These are phyloP conservation scores for Dothideomycetes sp. DNA, from an alignment of 2,329 filamentous ascomycete species.

Conservation along the genomic window DNA sequence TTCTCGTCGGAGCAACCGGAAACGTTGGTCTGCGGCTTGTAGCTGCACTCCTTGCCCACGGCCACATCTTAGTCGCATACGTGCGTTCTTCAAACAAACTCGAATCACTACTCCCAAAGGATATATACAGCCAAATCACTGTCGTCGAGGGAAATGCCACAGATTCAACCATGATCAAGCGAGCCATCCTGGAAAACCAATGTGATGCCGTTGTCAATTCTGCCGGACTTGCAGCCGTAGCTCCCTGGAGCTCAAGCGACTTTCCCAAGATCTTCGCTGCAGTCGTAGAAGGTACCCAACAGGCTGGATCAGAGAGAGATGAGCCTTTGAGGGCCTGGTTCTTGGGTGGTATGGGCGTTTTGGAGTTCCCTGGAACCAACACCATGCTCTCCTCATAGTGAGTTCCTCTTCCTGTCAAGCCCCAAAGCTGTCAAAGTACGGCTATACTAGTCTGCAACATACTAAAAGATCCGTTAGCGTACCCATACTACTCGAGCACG, in stretches of 20 bases:
- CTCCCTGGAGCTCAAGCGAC: slow-evolving; percentile 30
- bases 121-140: slow-evolving; percentile 24
- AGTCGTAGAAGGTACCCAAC: slow-evolving; percentile 26
- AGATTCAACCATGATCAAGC: slow-evolving; percentile 27
- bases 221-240: slow-evolving; percentile 31
- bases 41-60: slow-evolving; percentile 28
- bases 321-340: slow-evolving; percentile 33
- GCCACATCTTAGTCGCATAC: slow-evolving; percentile 31
- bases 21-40: slow-evolving; percentile 32
- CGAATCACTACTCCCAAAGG: slow-evolving; percentile 26
- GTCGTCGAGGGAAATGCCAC: slow-evolving; percentile 33
- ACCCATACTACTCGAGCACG: slow-evolving; percentile 30
- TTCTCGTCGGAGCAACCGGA: slow-evolving; percentile 33
- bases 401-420: slow-evolving; percentile 16
- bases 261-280: slow-evolving; percentile 31
- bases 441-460: slow-evolving; percentile 4
- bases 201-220: slow-evolving; percentile 35
- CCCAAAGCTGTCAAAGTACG: too few relatives aligned
- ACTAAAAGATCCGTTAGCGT: slow-evolving; percentile 22
- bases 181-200: slow-evolving; percentile 27
- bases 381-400: slow-evolving; percentile 28
- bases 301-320: slow-evolving; percentile 27
- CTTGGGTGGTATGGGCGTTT: slow-evolving; percentile 27
- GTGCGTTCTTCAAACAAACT: slow-evolving; percentile 34
- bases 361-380: slow-evolving; percentile 30